phyloP scores from a whole-genome alignment of 306 rosid genomes.

The Lotus japonicus region DNA sequence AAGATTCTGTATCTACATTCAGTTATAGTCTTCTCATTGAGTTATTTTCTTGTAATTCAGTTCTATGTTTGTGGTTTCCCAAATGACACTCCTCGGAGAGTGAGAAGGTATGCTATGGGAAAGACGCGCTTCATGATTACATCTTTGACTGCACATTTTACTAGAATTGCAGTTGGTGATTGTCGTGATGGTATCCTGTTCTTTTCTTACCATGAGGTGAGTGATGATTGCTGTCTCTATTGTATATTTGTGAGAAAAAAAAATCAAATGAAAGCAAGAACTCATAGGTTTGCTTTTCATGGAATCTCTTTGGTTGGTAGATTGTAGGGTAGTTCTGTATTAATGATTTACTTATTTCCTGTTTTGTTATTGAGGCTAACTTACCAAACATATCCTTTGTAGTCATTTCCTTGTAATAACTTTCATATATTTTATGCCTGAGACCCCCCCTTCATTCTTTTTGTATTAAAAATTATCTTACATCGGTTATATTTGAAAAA shows the following conservation, averaged over 20 bases:
- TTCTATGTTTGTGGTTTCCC: constrained; percentile 85
- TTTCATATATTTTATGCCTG: background rate
- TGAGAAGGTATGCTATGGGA: constrained; percentile 57
- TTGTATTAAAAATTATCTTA: background rate
- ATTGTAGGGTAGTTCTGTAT: constrained; percentile 1
- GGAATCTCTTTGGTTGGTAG: constrained; percentile 1
- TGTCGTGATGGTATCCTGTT: constrained; percentile 89
- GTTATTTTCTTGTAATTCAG: constrained; percentile 45
- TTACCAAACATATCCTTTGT: background rate
- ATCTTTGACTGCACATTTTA: constrained; percentile 71
- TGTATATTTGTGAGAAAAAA: background rate
- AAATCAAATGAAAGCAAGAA: background rate
- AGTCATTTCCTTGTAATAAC: background rate
- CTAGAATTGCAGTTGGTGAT: constrained; percentile 92
- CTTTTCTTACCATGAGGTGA: constrained; percentile 79
- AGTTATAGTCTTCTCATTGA: constrained; percentile 17
- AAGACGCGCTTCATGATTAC: constrained; percentile 69
- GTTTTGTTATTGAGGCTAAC: constrained; percentile 8
- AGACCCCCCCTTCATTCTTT: constrained; percentile 7
- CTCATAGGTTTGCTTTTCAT: background rate
- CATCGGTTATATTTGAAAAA: constrained; percentile 1
- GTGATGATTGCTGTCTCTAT: constrained; percentile 18
- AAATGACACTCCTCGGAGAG: constrained; percentile 63
- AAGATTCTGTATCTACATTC: constrained; percentile 6
- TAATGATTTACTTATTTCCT: background rate